Evolutionary conservation across 2,329 filamentous ascomycete genomes (phyloP).

Genomic region (Claviceps humidiphila): DNA sequence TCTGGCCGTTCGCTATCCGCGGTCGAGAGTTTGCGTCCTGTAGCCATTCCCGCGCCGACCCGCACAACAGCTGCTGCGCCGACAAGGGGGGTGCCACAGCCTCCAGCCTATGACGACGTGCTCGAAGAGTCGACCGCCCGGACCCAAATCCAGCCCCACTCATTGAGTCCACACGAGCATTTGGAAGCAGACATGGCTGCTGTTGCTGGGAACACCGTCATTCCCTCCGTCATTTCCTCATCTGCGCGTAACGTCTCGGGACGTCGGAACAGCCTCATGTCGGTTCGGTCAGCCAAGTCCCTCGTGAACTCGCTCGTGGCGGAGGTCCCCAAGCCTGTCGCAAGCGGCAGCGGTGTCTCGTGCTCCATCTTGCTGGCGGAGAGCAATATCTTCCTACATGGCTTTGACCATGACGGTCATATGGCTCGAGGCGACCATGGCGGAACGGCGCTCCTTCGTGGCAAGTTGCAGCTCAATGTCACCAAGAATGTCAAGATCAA

Average conservation of each 20-base stretch:
- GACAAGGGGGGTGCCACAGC: slow-evolving; percentile 9
- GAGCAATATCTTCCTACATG: slow-evolving; percentile 66
- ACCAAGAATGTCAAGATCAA: slow-evolving; percentile 90
- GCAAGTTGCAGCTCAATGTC: slow-evolving; percentile 67
- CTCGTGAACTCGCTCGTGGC: slow-evolving; percentile 37
- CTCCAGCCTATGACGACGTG: slow-evolving; percentile 20
- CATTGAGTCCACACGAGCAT: not conserved
- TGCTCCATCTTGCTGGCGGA: slow-evolving; percentile 66
- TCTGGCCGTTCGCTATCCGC: slow-evolving; percentile 2
- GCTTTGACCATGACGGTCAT: slow-evolving; percentile 60
- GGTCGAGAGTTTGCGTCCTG: not conserved
- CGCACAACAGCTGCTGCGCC: not conserved
- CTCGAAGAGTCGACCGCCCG: slow-evolving; percentile 9
- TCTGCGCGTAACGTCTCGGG: slow-evolving; percentile 15
- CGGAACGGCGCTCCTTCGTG: slow-evolving; percentile 76
- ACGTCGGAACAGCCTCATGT: slow-evolving; percentile 37
- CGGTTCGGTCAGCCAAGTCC: slow-evolving; percentile 36
- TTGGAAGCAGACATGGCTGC: slow-evolving; percentile 11
- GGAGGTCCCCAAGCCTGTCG: slow-evolving; percentile 58
- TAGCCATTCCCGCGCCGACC: not conserved
- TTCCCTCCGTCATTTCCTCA: slow-evolving; percentile 2
- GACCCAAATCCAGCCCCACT: slow-evolving; percentile 1
- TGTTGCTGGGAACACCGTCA: slow-evolving; percentile 9
- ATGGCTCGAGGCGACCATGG: slow-evolving; percentile 35
- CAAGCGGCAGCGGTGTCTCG: slow-evolving; percentile 60